Conservation (phyloP, 1,284 basidiomycete species). For the Macrocybe sp. region DNA sequence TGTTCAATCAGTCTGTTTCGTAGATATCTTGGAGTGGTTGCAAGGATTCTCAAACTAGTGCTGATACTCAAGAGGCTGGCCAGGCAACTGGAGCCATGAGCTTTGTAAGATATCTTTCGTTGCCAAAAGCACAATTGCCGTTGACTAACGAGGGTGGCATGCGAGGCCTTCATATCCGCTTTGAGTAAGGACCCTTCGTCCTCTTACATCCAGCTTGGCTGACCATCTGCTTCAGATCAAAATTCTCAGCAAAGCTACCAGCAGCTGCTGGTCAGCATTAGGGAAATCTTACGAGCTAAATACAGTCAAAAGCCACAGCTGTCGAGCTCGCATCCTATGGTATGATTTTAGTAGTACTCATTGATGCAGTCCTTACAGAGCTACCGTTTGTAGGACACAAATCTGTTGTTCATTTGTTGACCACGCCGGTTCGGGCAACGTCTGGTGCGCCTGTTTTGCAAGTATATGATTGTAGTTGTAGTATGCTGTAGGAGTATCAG, state of each 20-base stretch:
- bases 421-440: too few species aligned
- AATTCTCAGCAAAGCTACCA: constrained; percentile 78
- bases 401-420: constrained; percentile 47
- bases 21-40: constrained; percentile 85
- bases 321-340: constrained; percentile 76
- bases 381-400: constrained; percentile 36
- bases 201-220: neutral
- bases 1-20: neutral
- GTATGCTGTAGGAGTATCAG: too few species aligned
- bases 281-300: constrained; percentile 54
- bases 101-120: constrained; percentile 40
- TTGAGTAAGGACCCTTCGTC: constrained; percentile 38
- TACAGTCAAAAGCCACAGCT: constrained; percentile 88
- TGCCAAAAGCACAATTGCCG: neutral
- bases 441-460: too few species aligned
- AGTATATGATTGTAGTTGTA: too few species aligned
- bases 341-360: constrained; percentile 25
- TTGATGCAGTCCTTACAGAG: constrained; percentile 1
- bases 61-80: constrained; percentile 81
- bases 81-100: constrained; percentile 88
- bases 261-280: constrained; percentile 69
- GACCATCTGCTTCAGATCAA: constrained; percentile 31
- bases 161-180: constrained; percentile 69
- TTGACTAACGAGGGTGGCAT: constrained; percentile 1
- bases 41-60: constrained; percentile 91